Percentiles rank a stretch among this genome's conserved stretches.
These are phyloP conservation scores for Phytomonas sp. DNA, from an alignment of 208 protist species.

Conservation along the genomic window DNA sequence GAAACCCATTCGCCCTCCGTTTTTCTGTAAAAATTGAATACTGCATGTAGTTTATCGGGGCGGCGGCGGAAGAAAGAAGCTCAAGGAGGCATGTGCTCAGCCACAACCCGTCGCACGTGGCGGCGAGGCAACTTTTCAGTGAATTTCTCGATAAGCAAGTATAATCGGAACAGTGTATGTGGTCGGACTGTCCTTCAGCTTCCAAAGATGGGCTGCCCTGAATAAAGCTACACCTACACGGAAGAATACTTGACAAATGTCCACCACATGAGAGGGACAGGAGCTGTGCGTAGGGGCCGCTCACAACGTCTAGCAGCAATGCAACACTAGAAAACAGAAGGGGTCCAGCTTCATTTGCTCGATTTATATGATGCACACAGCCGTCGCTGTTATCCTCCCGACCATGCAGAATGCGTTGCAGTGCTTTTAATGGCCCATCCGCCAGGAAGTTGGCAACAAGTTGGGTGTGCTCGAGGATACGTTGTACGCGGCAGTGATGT, in stretches of 20 bases:
- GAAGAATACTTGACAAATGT: not conserved
- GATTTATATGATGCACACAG: not conserved
- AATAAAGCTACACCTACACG: not conserved
- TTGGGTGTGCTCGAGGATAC: conserved; percentile 38
- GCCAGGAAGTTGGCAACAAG: conserved; percentile 17
- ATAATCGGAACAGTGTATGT: not conserved
- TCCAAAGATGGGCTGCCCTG: not conserved
- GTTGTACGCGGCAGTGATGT: conserved; percentile 19
- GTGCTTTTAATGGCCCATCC: not conserved
- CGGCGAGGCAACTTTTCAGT: not conserved
- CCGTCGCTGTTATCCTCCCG: not conserved
- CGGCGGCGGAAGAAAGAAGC: conserved; percentile 4
- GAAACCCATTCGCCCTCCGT: not conserved
- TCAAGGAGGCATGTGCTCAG: not conserved
- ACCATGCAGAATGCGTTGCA: not conserved
- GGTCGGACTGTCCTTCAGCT: not conserved
- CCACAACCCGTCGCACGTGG: not conserved
- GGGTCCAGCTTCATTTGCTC: not conserved
- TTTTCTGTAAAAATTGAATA: not conserved
- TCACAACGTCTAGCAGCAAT: conserved; percentile 31
- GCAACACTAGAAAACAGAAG: conserved; percentile 14
- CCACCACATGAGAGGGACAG: conserved; percentile 24
- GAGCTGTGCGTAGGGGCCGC: conserved; percentile 33
- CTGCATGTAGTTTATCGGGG: not conserved
- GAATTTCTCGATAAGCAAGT: not conserved